Evolutionary conservation across 2,329 filamentous ascomycete species (phyloP).

Genomic region (Trichoderma sp.): DNA sequence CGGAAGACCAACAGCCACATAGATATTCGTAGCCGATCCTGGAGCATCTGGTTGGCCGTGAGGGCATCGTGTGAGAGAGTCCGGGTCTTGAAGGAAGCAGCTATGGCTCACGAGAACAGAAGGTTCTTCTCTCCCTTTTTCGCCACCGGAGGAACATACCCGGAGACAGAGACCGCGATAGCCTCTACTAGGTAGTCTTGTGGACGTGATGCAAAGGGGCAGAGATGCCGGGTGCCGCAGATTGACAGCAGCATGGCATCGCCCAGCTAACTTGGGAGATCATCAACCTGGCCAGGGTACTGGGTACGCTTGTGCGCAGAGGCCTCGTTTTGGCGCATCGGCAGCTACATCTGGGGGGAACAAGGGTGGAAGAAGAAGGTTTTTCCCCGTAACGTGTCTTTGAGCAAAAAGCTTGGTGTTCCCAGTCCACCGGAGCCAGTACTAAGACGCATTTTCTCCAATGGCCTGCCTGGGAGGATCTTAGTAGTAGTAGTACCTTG

Average conservation of each 20-base stretch:
- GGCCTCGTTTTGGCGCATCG: constrained; percentile 8
- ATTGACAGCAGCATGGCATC: background rate
- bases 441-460: background rate
- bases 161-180: background rate
- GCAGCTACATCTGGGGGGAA: background rate
- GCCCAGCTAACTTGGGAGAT: background rate
- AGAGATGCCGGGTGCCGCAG: background rate
- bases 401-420: background rate
- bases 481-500: background rate
- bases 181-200: background rate
- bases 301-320: background rate
- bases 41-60: background rate
- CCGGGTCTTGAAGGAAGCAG: background rate
- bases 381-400: background rate
- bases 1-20: constrained; percentile 3
- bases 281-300: background rate
- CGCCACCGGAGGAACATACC: background rate
- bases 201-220: background rate
- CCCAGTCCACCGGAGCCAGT: constrained; percentile 1
- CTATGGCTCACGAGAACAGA: background rate
- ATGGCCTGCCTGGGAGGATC: background rate
- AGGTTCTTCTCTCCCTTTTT: background rate
- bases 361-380: background rate
- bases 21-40: background rate
- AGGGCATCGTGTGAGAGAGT: background rate